Evolutionary conservation across 129 eudicot species (phyloP), one percentile per base, ranked within the genome.

Genomic region (Escallonia rubra): DNA sequence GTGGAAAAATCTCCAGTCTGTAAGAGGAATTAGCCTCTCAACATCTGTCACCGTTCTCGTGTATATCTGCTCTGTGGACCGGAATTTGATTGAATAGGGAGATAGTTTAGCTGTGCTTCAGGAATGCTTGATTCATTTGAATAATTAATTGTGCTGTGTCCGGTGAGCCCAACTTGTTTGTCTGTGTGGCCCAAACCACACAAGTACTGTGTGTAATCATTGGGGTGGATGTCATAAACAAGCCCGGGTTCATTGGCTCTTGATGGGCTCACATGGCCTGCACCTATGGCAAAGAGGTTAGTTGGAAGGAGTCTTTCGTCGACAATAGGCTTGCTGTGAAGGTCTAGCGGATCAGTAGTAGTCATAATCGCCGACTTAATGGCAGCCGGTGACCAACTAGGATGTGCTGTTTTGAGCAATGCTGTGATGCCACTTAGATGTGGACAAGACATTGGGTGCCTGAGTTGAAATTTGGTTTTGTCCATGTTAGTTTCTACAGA

Each of bases 401-500:
- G 89, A 45, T 86, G 93, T 47, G 74, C 71, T 44, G 86, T 80
- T 66, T 82, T 86, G 65, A 82, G 78, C 72, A 86, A 47, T 1
- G 93, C 86, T 12, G 89, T 86, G 6, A 83, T 60, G 16, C 93
- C 93, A 50, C 86, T 65, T 3, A 86, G 78, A 70, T 83, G 94
- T 49, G 94, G 94, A 74, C 84, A 77, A 1, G 94, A 75, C 89
- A 83, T 83, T 44, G 94, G 40, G 89, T 86, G 7, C 94, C 89
- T 0, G 85, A 76, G 53, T 74, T 75, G 59, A 77, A 86, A 8
- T 76, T 72, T 10, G 66, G 45, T 7, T 78, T 58, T 43, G 76
- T 54, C 65, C 44, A 64, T 47, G 51, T 12, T 65, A 66, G 69
- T 76, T 6, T 69, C 79, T 2, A 79, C 14, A 6, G 85, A 76